Evolutionary conservation across 306 rosid species (phyloP).

Genomic region (Acacia confusa): DNA sequence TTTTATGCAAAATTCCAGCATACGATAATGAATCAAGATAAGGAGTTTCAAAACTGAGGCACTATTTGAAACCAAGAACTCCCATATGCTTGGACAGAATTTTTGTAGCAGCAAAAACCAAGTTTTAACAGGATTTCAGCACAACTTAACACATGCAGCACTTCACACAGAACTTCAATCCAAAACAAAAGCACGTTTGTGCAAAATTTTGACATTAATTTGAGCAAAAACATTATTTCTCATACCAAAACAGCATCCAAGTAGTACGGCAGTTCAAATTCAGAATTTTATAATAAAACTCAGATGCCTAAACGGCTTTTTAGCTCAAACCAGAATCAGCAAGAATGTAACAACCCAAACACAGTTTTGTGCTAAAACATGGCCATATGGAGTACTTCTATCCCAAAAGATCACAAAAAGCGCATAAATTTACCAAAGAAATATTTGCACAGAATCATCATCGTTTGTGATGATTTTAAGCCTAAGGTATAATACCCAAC

Average conservation of each 20-base stretch:
- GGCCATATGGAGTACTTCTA: not conserved
- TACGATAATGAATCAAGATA: not conserved
- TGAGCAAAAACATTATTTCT: too few species aligned
- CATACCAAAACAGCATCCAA: too few species aligned
- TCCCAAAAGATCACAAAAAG: not conserved
- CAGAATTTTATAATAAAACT: too few species aligned
- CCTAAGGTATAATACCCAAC: too few species aligned
- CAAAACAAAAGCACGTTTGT: not conserved
- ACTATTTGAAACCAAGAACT: not conserved
- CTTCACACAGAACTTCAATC: not conserved
- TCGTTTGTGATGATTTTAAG: not conserved
- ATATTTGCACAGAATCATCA: not conserved
- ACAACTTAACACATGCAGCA: not conserved
- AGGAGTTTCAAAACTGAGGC: not conserved
- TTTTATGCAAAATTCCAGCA: not conserved
- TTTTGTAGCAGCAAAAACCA: not conserved
- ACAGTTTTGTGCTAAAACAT: not conserved
- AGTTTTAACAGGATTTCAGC: not conserved
- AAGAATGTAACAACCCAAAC: not conserved
- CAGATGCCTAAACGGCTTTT: too few species aligned
- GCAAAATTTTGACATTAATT: not conserved
- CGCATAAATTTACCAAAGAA: not conserved
- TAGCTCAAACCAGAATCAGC: too few species aligned
- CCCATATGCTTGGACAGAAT: not conserved
- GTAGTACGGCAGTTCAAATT: too few species aligned